Base-by-base conservation (phyloP, 108 stramenopile genomes). In the Fistulifera pelliculosa region DNA sequence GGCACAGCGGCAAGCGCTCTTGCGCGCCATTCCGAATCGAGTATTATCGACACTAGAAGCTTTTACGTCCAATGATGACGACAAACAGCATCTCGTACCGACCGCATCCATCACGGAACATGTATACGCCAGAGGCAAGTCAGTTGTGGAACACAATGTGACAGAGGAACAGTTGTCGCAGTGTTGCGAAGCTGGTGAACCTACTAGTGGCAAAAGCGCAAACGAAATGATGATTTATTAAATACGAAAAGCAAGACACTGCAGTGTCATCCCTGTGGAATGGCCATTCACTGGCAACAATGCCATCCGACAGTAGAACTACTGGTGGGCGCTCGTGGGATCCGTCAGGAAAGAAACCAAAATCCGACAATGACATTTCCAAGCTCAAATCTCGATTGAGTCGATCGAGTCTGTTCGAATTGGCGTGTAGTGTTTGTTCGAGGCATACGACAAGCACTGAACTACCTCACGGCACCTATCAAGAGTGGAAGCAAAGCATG, bases 331-430 rank as follows among this genome's bases (percentile, higher is more conserved):
- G 79, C 77, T 1, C 78, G 80, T 15, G 92, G 92, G 4, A 68
- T 83, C 15, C 65, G 68, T 42, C 83, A 87, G 85, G 83, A 7
- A 90, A 87, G 54, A 89, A 85, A 53, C 77, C 85, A 1, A 83
- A 83, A 61, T 41, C 55, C 3, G 56, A 63, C 4, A 12, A 56
- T 1, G 90, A 87, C 57, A 70, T 71, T 39, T 14, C 51, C 21
- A 58, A 68, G 16, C 41, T 70, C 38, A 26, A 67, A 5, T 87
- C 85, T 0, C 79, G 90, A 17, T 67, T 92, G 24, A 67, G 70
- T 56, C 83, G 85, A 42, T 35, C 31, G 31, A 35, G 31, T 35
- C 31, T 35, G 31, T 35, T 35, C 8, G 31, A 35, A 35, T 35
- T 35, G 31, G 31, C 31, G 31, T 6, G 6, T 3, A 35, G 31